Percentiles rank a stretch among this genome's conserved stretches.
phyloP scores from a whole-genome alignment of 2,329 filamentous ascomycete species.

The Cadophora gregata region DNA sequence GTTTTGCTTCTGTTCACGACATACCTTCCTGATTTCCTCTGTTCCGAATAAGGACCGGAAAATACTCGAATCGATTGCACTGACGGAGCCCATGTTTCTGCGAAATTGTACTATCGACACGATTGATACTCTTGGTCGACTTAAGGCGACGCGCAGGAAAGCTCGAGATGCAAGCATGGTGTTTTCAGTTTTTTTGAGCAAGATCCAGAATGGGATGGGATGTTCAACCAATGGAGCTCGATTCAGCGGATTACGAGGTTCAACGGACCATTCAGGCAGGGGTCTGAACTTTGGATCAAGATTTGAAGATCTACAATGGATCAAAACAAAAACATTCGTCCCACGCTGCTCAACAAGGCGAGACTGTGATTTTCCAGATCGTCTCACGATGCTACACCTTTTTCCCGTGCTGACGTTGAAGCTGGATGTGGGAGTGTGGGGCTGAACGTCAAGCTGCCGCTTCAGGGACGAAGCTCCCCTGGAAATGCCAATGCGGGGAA shows the following conservation, averaged over 20 bases:
- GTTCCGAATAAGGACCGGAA: slow-evolving; percentile 59
- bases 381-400: background rate
- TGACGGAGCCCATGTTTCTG: slow-evolving; percentile 40
- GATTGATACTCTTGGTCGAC: background rate
- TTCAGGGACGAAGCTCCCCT: slow-evolving; percentile 10
- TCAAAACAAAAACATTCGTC: background rate
- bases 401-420: background rate
- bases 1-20: no score
- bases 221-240: background rate
- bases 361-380: background rate
- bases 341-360: background rate
- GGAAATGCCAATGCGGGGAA: slow-evolving; percentile 8
- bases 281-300: background rate
- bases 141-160: slow-evolving; percentile 6
- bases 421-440: slow-evolving; percentile 21
- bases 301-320: background rate
- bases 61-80: slow-evolving; percentile 53
- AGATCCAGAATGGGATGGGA: slow-evolving; percentile 9
- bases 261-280: background rate
- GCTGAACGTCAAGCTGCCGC: slow-evolving; percentile 4
- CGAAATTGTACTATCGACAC: background rate
- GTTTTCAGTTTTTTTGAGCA: background rate
- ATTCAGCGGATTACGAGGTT: background rate
- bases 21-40: slow-evolving; percentile 53
- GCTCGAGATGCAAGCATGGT: slow-evolving; percentile 19